Conservation (phyloP, 345 rosid species). For the Populus ilicifolia region DNA sequence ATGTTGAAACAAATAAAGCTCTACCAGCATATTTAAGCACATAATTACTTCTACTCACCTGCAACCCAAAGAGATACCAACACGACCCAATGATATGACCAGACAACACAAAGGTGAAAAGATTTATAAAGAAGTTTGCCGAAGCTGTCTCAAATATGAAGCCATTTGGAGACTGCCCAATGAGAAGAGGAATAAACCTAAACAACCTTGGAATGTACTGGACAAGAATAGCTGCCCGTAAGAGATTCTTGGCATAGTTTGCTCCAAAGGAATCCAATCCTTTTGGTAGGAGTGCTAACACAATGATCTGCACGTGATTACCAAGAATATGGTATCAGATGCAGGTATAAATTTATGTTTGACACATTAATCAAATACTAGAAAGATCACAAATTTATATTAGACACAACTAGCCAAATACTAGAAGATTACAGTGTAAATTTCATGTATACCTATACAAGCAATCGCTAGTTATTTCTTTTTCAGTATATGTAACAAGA, state of each 20-base stretch:
- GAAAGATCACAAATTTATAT: not conserved
- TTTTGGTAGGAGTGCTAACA: conserved; percentile 43
- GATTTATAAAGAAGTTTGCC: conserved; percentile 81
- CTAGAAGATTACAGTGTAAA: not conserved
- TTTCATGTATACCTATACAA: not conserved
- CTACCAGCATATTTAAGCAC: not conserved
- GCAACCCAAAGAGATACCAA: conserved; percentile 88
- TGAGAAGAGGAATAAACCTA: conserved; percentile 64
- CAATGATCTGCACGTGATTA: conserved; percentile 45
- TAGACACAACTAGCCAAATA: not conserved
- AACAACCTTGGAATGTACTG: conserved; percentile 73
- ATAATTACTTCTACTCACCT: conserved; percentile 39
- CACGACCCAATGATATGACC: conserved; percentile 77
- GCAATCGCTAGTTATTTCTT: not conserved
- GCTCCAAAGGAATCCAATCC: conserved; percentile 45
- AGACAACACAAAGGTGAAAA: conserved; percentile 64
- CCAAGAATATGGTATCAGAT: not conserved
- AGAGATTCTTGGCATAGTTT: conserved; percentile 58
- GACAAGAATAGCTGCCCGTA: conserved; percentile 56
- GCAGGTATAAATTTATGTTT: not conserved
- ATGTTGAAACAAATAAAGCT: not conserved
- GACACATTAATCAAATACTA: not conserved
- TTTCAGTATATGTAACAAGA: not conserved
- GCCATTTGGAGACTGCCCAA: conserved; percentile 69
- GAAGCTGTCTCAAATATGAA: conserved; percentile 85